These are phyloP conservation scores for Podaxis sp. DNA, from an alignment of 768 basidiomycete species.

Conservation along the genomic window DNA sequence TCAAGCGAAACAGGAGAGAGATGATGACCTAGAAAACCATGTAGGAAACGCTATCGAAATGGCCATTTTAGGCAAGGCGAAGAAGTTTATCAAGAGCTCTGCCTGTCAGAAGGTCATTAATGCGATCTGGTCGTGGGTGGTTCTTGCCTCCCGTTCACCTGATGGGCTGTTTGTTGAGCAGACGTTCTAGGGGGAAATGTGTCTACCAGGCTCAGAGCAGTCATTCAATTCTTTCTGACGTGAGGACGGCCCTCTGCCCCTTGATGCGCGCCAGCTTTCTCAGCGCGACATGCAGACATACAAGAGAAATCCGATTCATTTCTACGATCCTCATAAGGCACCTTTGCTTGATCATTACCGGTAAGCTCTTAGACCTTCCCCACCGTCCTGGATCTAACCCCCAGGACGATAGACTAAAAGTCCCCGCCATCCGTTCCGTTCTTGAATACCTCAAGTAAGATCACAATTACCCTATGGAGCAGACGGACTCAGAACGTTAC, in stretches of 20 bases:
- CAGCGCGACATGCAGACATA: constrained; percentile 59
- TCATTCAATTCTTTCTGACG: constrained; percentile 88
- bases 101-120: constrained; percentile 90
- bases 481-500: constrained; percentile 3
- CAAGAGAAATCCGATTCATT: constrained; percentile 86
- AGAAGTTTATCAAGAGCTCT: constrained; percentile 84
- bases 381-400: not conserved
- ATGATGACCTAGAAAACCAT: constrained; percentile 69
- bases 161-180: constrained; percentile 5
- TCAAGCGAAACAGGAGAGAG: constrained; percentile 57
- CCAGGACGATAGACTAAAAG: constrained; percentile 62
- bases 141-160: not conserved
- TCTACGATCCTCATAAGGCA: constrained; percentile 92
- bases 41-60: constrained; percentile 92
- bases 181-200: constrained; percentile 66
- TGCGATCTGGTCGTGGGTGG: constrained; percentile 68
- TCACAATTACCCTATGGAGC: not conserved
- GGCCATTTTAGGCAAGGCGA: constrained; percentile 84
- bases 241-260: constrained; percentile 26
- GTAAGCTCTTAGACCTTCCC: constrained; percentile 31
- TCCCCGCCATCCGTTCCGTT: constrained; percentile 86
- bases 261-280: not conserved
- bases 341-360: constrained; percentile 95
- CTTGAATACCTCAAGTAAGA: constrained; percentile 83
- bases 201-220: constrained; percentile 88